Evolutionary conservation across 75 land plant species (phyloP), one percentile per base, ranked within the genome.

Genomic region (Isoetes taiwanensis): DNA sequence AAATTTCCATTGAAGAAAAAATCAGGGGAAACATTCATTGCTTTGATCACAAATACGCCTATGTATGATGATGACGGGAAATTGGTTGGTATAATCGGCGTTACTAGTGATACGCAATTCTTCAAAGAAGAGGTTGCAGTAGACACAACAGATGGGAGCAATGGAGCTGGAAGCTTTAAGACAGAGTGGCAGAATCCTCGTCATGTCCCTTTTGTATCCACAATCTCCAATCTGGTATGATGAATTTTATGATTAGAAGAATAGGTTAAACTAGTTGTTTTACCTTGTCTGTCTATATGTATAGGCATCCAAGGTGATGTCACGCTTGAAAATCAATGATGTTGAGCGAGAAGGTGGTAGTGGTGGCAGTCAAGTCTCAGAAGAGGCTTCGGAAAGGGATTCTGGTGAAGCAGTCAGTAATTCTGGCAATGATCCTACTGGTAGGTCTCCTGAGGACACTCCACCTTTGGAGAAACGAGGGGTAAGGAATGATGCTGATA

Each of bases 61-160:
- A 75, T 84, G 25, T 80, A 77, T 65, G 95, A 88, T 54, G 90
- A 93, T 56, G 72, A 85, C 70, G 84, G 83, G 53, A 57, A 30
- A 9, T 59, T 88, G 48, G 57, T 82, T 43, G 96, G 96, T n/a
- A 59, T 73, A 27, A 78, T 81, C 34, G 79, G 77, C 60, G 77
- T 81, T 8, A 72, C 81, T 20, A 65, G 41, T 60, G 90, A 81
- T 72, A 63, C 72, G n/a, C n/a, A n/a, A n/a, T n/a, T n/a, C n/a
- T n/a, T n/a, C n/a, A n/a, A n/a, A n/a, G n/a, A n/a, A n/a, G n/a
- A n/a, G n/a, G n/a, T n/a, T n/a, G n/a, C n/a, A n/a, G n/a, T n/a
- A n/a, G n/a, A n/a, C n/a, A n/a, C n/a, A n/a, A n/a, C n/a, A n/a
- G n/a, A n/a, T n/a, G n/a, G n/a, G 19, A 54, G 58, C 41, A 34